Evolutionary conservation across 2,329 filamentous ascomycete genomes (phyloP), one percentile per base, ranked within the genome.

Genomic region (Metarhizium anisopliae): DNA sequence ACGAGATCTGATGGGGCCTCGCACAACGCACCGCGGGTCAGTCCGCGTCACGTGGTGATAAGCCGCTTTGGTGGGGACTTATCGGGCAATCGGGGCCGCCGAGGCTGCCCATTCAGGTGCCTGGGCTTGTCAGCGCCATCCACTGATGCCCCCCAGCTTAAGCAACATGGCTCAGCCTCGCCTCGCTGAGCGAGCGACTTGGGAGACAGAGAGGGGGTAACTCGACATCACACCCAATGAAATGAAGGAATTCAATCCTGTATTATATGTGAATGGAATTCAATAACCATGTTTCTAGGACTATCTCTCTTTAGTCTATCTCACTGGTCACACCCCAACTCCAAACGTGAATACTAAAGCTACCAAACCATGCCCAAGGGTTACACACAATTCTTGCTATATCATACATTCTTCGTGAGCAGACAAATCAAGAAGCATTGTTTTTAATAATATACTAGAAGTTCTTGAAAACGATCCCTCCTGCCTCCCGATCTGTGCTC

Each of bases 11-110:
- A 63, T 60, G 43, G 59, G 62, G 53, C 32, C 57, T 64, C 59
- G 62, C 63, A 60, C 60, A 61, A 57, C 55, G 61, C 63, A 57
- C 58, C 61, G 64, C 66, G 65, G 63, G 60, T 62, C 53, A 61
- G 62, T 65, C 63, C 59, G 62, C 58, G 53, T 70, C 68, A 71
- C 69, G 69, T 71, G 69, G 20, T 55, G 66, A 71, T 70, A 69
- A 68, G 52, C 47, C 20, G 4, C 6, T 29, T 6, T 2, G 7
- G 47, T 50, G 49, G 36, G 32, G 13, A 10, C 14, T 29, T 55
- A 43, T 50, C 18, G 45, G 20, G 18, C n/a, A 45, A 20, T 7
- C n/a, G 42, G 42, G 42, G 14, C 1, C 6, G 50, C 20, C 51
- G 20, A 54, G 55, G 52, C 54, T 52, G 35, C n/a, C 58, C 54